phyloP scores from a whole-genome alignment of 257 asterid species.

The Asclepias syriaca region DNA sequence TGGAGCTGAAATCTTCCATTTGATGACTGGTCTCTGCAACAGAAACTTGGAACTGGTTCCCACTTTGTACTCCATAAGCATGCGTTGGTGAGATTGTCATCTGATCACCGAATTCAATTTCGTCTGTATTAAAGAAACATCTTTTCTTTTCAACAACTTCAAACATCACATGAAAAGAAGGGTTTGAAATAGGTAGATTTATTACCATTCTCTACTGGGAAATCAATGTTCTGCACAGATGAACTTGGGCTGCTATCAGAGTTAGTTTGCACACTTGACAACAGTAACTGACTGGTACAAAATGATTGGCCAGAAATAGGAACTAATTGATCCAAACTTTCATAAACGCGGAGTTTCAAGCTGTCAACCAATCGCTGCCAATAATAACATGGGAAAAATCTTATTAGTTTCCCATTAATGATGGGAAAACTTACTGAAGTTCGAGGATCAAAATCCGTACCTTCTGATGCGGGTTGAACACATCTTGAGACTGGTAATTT shows the following conservation, averaged over 20 bases:
- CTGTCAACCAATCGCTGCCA: conserved; percentile 52
- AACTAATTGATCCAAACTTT: conserved; percentile 37
- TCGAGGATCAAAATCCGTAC: conserved; percentile 32
- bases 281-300: conserved; percentile 30
- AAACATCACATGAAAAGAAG: too few relatives aligned
- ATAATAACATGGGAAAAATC: conserved; percentile 3
- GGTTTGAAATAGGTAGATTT: too few relatives aligned
- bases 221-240: conserved; percentile 29
- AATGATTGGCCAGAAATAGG: conserved; percentile 34
- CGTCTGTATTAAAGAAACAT: conserved; percentile 25
- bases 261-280: conserved; percentile 31
- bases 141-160: background rate
- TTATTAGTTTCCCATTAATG: conserved; percentile 16
- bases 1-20: conserved; percentile 32
- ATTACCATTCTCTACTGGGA: conserved; percentile 49
- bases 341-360: conserved; percentile 44
- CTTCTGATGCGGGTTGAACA: conserved; percentile 43
- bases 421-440: background rate
- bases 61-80: conserved; percentile 25
- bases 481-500: conserved; percentile 32
- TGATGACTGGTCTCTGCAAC: conserved; percentile 38
- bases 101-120: conserved; percentile 27
- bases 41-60: conserved; percentile 26
- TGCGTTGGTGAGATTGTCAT: conserved; percentile 28
- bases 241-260: conserved; percentile 25